Evolutionary conservation across 1,139 yeast genomes (phyloP).

Genomic region (Candida tetrigidarum): DNA sequence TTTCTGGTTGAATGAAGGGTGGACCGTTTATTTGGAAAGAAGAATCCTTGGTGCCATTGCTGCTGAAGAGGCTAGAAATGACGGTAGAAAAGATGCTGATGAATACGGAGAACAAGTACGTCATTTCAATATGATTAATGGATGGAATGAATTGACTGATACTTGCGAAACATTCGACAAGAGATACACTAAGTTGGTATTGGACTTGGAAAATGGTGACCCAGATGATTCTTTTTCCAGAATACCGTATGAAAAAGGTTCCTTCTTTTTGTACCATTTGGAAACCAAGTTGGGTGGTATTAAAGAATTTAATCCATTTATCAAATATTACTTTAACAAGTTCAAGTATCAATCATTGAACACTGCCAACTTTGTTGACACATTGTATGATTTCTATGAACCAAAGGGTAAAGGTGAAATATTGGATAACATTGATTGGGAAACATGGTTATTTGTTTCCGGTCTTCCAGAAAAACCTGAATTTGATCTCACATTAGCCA

Average conservation of each 20-base stretch:
- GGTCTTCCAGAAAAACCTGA: conserved; percentile 37
- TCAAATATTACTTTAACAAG: conserved; percentile 35
- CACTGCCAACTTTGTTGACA: conserved; percentile 32
- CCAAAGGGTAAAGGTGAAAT: conserved; percentile 22
- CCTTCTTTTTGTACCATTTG: conserved; percentile 33
- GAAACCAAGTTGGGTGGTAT: conserved; percentile 33
- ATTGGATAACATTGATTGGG: conserved; percentile 30
- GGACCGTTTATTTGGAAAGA: conserved; percentile 44
- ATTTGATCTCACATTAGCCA: conserved; percentile 37
- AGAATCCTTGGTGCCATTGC: conserved; percentile 38
- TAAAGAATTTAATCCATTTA: conserved; percentile 33
- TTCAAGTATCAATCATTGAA: conserved; percentile 37
- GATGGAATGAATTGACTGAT: conserved; percentile 34
- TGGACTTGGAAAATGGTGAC: conserved; percentile 31
- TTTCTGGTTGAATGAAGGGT: conserved; percentile 45
- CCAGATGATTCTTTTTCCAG: conserved; percentile 42
- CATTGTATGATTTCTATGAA: conserved; percentile 34
- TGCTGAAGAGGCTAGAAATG: conserved; percentile 25
- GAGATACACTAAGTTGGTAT: conserved; percentile 29
- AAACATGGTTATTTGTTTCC: conserved; percentile 32
- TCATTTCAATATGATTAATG: conserved; percentile 35
- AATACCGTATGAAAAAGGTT: conserved; percentile 43
- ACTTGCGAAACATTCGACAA: conserved; percentile 24
- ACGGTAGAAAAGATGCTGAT: conserved; percentile 24
- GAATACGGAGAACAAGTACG: conserved; percentile 34